Percentiles rank a stretch among this genome's conserved stretches.
These are phyloP conservation scores for Phytophthora chlamydospora DNA, from an alignment of 352 stramenopile genomes.

Conservation along the genomic window DNA sequence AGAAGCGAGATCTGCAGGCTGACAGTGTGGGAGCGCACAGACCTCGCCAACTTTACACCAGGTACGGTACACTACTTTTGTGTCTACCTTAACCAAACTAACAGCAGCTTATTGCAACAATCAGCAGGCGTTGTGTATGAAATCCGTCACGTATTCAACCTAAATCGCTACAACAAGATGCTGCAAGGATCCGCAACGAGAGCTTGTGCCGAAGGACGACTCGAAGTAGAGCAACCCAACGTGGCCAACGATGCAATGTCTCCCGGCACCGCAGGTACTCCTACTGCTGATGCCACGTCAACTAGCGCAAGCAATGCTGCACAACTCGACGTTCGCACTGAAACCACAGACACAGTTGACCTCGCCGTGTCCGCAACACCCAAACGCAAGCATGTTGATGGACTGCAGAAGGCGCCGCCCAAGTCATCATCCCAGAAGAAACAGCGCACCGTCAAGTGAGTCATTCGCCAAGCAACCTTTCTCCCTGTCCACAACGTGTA, in stretches of 20 bases:
- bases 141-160: constrained; percentile 6
- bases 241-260: neutral
- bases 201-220: neutral
- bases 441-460: constrained; percentile 1
- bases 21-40: neutral
- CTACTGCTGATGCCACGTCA: neutral
- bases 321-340: neutral
- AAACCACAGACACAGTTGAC: constrained; percentile 4
- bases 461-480: too few species aligned
- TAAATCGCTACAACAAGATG: constrained; percentile 11
- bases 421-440: constrained; percentile 4
- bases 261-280: neutral
- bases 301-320: constrained; percentile 2
- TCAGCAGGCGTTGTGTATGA: constrained; percentile 12
- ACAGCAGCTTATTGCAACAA: neutral
- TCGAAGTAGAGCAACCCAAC: constrained; percentile 4
- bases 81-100: neutral
- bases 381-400: constrained; percentile 1
- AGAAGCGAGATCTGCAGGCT: neutral
- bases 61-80: neutral
- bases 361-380: constrained; percentile 1
- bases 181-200: constrained; percentile 2
- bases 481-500: too few species aligned
- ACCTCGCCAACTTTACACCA: neutral
- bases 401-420: neutral